Conservation (phyloP, 306 rosid species). For the Quercus robur region DNA sequence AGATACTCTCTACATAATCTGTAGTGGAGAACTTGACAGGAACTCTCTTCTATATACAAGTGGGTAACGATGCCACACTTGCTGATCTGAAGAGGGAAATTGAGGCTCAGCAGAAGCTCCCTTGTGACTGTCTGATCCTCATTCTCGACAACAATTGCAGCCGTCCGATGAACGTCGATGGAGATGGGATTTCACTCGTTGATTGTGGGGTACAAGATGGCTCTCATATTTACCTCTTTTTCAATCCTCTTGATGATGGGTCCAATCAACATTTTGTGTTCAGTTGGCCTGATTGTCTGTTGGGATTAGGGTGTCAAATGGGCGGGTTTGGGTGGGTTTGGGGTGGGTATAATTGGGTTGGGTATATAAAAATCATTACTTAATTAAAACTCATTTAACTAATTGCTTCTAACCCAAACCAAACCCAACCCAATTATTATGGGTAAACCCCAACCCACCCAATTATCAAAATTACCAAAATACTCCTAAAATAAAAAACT, state of each 20-base stretch:
- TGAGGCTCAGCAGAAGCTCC: constrained; percentile 48
- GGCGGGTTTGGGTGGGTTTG: no score
- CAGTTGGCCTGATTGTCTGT: constrained; percentile 16
- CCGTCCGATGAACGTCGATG: constrained; percentile 22
- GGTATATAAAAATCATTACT: no score
- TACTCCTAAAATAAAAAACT: no score
- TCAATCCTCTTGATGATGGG: constrained; percentile 43
- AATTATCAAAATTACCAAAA: no score
- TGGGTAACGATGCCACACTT: constrained; percentile 37
- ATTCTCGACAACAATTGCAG: constrained; percentile 23
- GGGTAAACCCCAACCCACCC: no score
- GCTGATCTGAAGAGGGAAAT: constrained; percentile 49
- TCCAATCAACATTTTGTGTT: constrained; percentile 9
- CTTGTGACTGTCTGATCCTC: constrained; percentile 49
- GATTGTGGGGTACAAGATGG: constrained; percentile 63
- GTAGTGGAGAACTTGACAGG: constrained; percentile 47
- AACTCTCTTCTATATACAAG: constrained; percentile 38
- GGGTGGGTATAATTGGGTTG: no score
- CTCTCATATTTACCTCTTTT: constrained; percentile 51
- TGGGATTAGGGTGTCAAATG: no score
- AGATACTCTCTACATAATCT: no score
- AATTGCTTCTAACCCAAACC: no score
- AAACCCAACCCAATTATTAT: no score
- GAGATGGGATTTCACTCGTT: constrained; percentile 30
- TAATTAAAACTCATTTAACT: no score